Conservation (phyloP, 306 rosid species). For the Quercus bicolor region DNA sequence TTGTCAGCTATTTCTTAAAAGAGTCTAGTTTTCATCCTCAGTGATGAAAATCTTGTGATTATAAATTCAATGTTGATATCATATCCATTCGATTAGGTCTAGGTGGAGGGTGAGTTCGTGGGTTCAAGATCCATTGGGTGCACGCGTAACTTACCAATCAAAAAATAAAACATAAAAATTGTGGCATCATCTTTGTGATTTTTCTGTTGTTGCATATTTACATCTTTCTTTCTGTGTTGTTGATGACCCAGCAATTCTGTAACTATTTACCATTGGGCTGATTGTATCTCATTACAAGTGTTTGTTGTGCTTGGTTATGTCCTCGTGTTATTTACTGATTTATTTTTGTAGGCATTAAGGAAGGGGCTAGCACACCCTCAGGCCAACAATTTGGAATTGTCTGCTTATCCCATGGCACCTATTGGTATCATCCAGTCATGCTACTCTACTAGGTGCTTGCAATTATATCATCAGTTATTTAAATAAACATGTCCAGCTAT, state of each 20-base stretch:
- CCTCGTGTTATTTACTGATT: conserved; percentile 1
- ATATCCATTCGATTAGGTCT: too few relatives aligned
- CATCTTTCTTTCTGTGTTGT: background rate
- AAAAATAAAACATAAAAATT: too few relatives aligned
- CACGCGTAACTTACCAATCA: too few relatives aligned
- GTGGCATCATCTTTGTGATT: background rate
- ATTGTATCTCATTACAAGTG: background rate
- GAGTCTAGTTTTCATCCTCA: background rate
- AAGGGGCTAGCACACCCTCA: conserved; percentile 47
- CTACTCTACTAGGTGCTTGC: conserved; percentile 71
- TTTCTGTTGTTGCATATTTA: background rate
- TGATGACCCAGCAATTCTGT: background rate
- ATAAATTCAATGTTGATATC: background rate
- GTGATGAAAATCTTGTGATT: background rate
- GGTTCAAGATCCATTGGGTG: too few relatives aligned
- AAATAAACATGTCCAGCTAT: background rate
- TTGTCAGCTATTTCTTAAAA: background rate
- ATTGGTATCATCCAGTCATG: conserved; percentile 76
- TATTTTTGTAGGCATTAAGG: conserved; percentile 59
- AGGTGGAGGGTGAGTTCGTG: too few relatives aligned
- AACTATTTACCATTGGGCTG: background rate
- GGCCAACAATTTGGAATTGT: conserved; percentile 36
- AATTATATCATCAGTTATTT: background rate
- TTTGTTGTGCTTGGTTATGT: background rate
- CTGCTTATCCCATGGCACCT: conserved; percentile 75